Conservation (phyloP, 1,139 yeast species). For the Hyphopichia khmerensis region DNA sequence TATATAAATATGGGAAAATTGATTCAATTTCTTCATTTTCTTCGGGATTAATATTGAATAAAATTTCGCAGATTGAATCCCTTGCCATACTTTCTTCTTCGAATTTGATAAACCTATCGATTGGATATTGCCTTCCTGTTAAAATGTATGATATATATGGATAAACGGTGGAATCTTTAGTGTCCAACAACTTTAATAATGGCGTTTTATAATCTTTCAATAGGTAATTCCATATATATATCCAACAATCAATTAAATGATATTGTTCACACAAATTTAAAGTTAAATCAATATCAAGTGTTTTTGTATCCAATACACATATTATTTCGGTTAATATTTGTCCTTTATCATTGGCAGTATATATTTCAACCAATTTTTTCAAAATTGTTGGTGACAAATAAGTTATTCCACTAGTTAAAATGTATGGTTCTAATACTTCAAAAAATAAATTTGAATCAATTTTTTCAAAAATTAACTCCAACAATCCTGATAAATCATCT, state of each 20-base stretch:
- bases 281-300: constrained; percentile 75
- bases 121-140: constrained; percentile 79
- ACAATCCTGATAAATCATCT: constrained; percentile 34
- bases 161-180: constrained; percentile 40
- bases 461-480: constrained; percentile 56
- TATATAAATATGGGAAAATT: constrained; percentile 59
- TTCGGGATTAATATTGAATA: constrained; percentile 37
- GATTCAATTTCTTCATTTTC: constrained; percentile 22
- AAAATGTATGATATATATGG: constrained; percentile 67
- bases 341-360: constrained; percentile 40
- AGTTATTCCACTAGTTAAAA: constrained; percentile 46
- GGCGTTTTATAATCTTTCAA: constrained; percentile 71
- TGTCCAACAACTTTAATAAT: constrained; percentile 50
- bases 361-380: constrained; percentile 55
- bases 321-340: constrained; percentile 60
- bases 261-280: constrained; percentile 56
- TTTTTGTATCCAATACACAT: constrained; percentile 59
- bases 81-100: constrained; percentile 37
- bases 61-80: constrained; percentile 45
- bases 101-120: constrained; percentile 46
- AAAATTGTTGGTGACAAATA: constrained; percentile 62
- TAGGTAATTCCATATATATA: constrained; percentile 67
- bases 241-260: constrained; percentile 56
- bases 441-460: constrained; percentile 44
- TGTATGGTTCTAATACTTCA: constrained; percentile 47